Evolutionary conservation across 176 grass and related monocot genomes (phyloP), one percentile per base, ranked within the genome.

Genomic region (Carex kokanica): DNA sequence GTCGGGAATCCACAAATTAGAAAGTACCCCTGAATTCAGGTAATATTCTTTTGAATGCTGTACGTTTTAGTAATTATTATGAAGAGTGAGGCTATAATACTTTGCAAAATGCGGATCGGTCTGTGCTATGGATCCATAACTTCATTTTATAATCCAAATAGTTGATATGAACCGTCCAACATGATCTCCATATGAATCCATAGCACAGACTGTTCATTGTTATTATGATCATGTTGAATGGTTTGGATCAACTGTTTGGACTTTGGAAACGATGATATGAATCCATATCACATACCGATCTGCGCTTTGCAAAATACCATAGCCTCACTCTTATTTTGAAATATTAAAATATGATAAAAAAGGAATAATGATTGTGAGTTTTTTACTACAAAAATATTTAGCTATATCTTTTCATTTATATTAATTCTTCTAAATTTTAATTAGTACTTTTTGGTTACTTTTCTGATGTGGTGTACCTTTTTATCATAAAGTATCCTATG

Each of bases 1-100:
- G 6, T 18, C 23, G 0, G 78, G 59, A 54, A 75, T 80, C 10
- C 60, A 69, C 25, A 82, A 90, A 21, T 32, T 82, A 51, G 74
- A 67, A 38, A 85, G 78, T 81, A 87, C 85, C 60, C 38, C 68
- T 24, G 74, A 84, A 60, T 58, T 90, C 40, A 82, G 49, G 88
- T 87, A 84, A 21, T 31, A 31, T 40, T 9, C 12, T 38, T 29
- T 18, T 70, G 12, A 38, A n/a, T 45, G 36, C 31, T 56, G 0
- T 61, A 32, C 6, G 2, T 55, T 60, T 74, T 59, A 57, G 10
- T 71, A 56, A 31, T 38, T 84, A 14, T 34, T 34, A 34, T 34
- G 3, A 34, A 34, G 32, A 34, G 32, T 34, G 32, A 34, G 32
- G 0, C 2, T 34, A 34, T 34, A 4, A 4, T 34, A 34, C 32